Conservation (phyloP, 371 early-diverging fungal species). For the Gilbertella persicaria region DNA sequence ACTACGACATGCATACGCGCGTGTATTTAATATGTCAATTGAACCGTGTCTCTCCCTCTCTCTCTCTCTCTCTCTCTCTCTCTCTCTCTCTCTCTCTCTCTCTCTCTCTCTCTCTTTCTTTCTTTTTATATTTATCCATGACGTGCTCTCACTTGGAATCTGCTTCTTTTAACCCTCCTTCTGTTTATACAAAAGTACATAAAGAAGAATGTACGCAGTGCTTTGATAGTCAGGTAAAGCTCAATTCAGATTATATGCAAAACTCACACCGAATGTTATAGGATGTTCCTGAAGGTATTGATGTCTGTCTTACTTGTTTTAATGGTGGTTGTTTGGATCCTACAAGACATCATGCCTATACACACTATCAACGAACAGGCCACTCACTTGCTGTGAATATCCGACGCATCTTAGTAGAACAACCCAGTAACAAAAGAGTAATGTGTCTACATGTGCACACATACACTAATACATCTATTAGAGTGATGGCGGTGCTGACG, state of each 20-base stretch:
- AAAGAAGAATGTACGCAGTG: constrained; percentile 97
- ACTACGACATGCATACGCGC: too few species aligned
- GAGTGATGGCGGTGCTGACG: constrained; percentile 39
- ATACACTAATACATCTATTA: constrained; percentile 2
- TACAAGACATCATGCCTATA: constrained; percentile 70
- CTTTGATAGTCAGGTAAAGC: constrained; percentile 81
- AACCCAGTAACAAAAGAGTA: constrained; percentile 36
- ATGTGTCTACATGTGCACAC: not conserved
- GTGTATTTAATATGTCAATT: too few species aligned
- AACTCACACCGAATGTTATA: constrained; percentile 17
- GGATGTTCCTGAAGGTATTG: constrained; percentile 76
- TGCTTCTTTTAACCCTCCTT: constrained; percentile 35
- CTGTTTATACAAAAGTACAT: constrained; percentile 66
- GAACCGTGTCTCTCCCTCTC: too few species aligned
- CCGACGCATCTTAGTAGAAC: constrained; percentile 57
- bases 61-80: too few species aligned
- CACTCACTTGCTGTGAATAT: constrained; percentile 90
- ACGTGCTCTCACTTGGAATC: constrained; percentile 47
- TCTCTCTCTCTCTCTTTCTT: not conserved
- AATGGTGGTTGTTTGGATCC: constrained; percentile 82
- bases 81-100: too few species aligned
- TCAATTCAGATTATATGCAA: not conserved
- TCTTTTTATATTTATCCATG: constrained; percentile 20
- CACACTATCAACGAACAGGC: constrained; percentile 67
- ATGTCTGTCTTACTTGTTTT: constrained; percentile 93